phyloP scores from a whole-genome alignment of 2,329 filamentous ascomycete species.

The Fusarium longipes region DNA sequence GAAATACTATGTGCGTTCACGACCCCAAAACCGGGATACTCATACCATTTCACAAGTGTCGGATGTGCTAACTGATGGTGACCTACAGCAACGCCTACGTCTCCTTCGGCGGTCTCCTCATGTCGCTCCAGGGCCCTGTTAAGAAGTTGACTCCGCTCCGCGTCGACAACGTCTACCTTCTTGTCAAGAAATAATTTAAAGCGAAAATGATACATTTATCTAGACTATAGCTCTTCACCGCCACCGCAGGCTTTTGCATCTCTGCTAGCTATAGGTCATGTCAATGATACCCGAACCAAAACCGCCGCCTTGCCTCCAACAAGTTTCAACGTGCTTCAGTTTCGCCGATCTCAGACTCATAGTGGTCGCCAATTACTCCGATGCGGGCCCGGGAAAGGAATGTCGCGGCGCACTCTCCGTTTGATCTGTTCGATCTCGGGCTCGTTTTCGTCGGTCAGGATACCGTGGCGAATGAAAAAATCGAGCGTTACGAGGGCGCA shows the following conservation, averaged over 20 bases:
- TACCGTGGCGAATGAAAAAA: constrained; percentile 88
- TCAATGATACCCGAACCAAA: constrained; percentile 45
- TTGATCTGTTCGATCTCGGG: constrained; percentile 80
- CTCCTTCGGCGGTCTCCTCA: constrained; percentile 90
- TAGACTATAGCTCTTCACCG: constrained; percentile 22
- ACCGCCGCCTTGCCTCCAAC: constrained; percentile 20
- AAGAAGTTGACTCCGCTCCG: constrained; percentile 93
- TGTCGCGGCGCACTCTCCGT: constrained; percentile 77
- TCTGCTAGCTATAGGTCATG: constrained; percentile 36
- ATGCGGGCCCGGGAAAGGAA: constrained; percentile 82
- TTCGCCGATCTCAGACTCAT: constrained; percentile 13
- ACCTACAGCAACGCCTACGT: constrained; percentile 84
- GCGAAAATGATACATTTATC: constrained; percentile 21
- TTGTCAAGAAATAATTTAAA: constrained; percentile 82
- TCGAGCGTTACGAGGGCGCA: constrained; percentile 86
- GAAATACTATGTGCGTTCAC: constrained; percentile 78
- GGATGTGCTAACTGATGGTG: constrained; percentile 24
- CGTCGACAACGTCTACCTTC: constrained; percentile 92
- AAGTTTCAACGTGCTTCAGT: constrained; percentile 11
- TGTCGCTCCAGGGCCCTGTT: constrained; percentile 92
- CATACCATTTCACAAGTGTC: neutral
- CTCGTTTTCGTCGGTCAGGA: constrained; percentile 84
- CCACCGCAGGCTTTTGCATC: constrained; percentile 19
- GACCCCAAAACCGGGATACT: neutral
- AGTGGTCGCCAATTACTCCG: constrained; percentile 50